Evolutionary conservation across 768 basidiomycete species (phyloP).

Genomic region (Kwoniella heveanensis): DNA sequence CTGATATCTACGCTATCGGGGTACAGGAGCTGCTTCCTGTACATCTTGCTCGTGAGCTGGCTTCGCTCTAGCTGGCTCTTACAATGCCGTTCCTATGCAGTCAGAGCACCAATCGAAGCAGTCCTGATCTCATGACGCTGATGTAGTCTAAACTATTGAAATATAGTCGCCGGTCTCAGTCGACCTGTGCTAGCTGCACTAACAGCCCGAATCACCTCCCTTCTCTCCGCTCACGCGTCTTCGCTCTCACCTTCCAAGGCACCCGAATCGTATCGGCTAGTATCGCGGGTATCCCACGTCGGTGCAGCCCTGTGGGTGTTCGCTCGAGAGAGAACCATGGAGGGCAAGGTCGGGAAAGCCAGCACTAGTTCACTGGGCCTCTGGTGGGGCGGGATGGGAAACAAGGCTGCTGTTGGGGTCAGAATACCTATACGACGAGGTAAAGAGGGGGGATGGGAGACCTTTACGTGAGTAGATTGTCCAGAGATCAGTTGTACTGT

Average conservation of each 20-base stretch:
- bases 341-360: conserved; percentile 64
- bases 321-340: conserved; percentile 66
- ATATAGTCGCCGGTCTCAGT: conserved; percentile 75
- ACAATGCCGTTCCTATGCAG: no score
- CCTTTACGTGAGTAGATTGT: conserved; percentile 69
- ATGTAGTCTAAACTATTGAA: background rate
- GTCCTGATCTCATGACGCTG: conserved; percentile 5
- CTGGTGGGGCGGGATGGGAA: conserved; percentile 77
- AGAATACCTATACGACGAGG: conserved; percentile 70
- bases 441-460: conserved; percentile 67
- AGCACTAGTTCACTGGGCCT: conserved; percentile 70
- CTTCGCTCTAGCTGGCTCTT: no score
- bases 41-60: conserved; percentile 74
- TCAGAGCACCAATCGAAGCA: background rate
- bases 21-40: conserved; percentile 92
- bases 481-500: conserved; percentile 1
- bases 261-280: conserved; percentile 67
- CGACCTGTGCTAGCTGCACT: conserved; percentile 69
- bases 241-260: conserved; percentile 28
- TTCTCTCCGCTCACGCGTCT: conserved; percentile 48
- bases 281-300: conserved; percentile 78
- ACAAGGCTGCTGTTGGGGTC: conserved; percentile 91
- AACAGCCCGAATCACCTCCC: conserved; percentile 65
- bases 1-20: conserved; percentile 66
- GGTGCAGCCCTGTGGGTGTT: conserved; percentile 88